phyloP scores from a whole-genome alignment of 176 grass and related monocot genomes.

The Ananas comosus region DNA sequence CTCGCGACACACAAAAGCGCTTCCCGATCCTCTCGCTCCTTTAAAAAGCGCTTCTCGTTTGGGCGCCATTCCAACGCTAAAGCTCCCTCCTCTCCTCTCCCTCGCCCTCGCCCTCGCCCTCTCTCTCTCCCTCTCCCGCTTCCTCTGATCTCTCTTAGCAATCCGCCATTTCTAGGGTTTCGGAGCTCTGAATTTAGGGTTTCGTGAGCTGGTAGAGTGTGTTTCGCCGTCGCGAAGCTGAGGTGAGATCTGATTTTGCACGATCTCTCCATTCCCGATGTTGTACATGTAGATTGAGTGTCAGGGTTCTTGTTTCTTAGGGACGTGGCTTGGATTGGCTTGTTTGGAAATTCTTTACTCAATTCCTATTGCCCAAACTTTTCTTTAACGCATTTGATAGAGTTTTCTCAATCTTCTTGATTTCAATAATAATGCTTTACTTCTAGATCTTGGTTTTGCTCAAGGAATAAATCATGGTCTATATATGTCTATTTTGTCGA shows the following conservation, averaged over 20 bases:
- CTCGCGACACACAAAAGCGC: not conserved
- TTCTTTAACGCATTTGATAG: not conserved
- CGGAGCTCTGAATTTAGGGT: not conserved
- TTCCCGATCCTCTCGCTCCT: not conserved
- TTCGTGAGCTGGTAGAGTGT: not conserved
- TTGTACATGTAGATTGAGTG: not conserved
- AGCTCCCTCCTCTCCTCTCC: not conserved
- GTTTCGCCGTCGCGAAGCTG: not conserved
- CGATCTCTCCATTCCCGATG: not conserved
- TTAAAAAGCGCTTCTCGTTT: not conserved
- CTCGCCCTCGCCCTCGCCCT: not conserved
- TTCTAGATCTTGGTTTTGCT: not conserved
- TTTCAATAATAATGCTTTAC: not conserved
- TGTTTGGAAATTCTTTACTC: conserved; percentile 4
- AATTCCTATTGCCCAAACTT: not conserved
- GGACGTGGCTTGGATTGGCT: not conserved
- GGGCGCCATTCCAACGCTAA: not conserved
- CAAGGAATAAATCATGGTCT: not conserved
- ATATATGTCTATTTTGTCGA: not conserved
- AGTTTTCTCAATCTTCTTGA: not conserved
- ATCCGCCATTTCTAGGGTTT: not conserved
- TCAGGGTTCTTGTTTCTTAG: not conserved
- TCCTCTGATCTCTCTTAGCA: not conserved
- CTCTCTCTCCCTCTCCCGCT: not conserved
- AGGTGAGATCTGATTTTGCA: not conserved